Conservation (phyloP, 208 protist genomes). For the Leishmania braziliensis region DNA sequence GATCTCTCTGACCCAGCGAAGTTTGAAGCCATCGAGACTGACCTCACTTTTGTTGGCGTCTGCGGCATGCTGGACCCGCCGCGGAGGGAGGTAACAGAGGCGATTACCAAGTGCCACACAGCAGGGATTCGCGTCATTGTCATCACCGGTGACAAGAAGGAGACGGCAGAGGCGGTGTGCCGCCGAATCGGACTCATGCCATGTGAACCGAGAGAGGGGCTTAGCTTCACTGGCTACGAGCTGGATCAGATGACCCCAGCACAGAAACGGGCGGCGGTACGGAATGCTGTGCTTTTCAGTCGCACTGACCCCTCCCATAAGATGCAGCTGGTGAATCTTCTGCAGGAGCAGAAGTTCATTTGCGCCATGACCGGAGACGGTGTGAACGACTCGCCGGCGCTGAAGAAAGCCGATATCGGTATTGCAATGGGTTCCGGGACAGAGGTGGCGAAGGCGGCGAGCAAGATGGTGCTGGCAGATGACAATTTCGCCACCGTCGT, state of each 20-base stretch:
- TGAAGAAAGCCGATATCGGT: conserved; percentile 98
- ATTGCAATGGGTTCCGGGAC: conserved; percentile 98
- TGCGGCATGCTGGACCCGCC: conserved; percentile 96
- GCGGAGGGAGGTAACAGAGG: conserved; percentile 85
- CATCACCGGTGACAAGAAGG: conserved; percentile 97
- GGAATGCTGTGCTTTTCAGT: conserved; percentile 77
- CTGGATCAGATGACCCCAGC: conserved; percentile 66
- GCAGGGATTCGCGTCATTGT: conserved; percentile 98
- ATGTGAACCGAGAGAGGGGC: conserved; percentile 27
- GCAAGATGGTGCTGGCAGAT: conserved; percentile 96
- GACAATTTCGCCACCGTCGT: conserved; percentile 98
- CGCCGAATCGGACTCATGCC: conserved; percentile 93
- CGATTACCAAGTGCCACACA: conserved; percentile 89
- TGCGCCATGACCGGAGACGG: conserved; percentile 93
- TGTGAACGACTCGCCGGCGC: conserved; percentile 95
- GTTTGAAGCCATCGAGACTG: conserved; percentile 82
- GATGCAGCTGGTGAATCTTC: conserved; percentile 81
- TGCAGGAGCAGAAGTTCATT: conserved; percentile 86
- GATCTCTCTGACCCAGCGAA: conserved; percentile 54
- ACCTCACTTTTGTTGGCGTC: conserved; percentile 90
- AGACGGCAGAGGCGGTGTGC: conserved; percentile 96
- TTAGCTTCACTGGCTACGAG: conserved; percentile 77
- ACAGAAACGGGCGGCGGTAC: conserved; percentile 61
- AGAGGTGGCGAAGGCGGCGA: conserved; percentile 96
- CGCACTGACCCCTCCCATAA: conserved; percentile 87